Conservation (phyloP, 176 grass and related monocot genomes). For the Phoenix dactylifera region DNA sequence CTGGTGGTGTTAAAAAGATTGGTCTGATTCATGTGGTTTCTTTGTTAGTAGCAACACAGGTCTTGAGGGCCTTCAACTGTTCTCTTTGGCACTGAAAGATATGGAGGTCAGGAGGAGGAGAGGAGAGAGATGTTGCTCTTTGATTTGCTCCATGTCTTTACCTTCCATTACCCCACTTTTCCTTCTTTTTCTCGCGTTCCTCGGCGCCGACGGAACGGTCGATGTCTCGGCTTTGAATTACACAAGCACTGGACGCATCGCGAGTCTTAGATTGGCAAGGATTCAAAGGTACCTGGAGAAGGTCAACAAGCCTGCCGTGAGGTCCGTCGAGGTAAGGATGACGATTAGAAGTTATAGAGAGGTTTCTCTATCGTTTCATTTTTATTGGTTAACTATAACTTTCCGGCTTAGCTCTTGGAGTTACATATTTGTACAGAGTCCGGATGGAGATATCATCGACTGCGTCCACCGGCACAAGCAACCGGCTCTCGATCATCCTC, state of each 20-base stretch:
- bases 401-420: no score
- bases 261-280: conserved; percentile 40
- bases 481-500: conserved; percentile 62
- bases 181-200: conserved; percentile 14
- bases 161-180: conserved; percentile 10
- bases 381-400: no score
- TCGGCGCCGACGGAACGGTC: not conserved
- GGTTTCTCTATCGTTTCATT: no score
- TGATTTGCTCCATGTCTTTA: conserved; percentile 11
- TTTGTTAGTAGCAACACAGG: conserved; percentile 1
- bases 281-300: conserved; percentile 49
- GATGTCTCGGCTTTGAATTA: conserved; percentile 6
- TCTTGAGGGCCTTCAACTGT: not conserved
- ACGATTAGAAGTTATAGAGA: no score
- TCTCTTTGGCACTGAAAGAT: conserved; percentile 24
- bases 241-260: not conserved
- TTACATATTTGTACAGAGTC: conserved; percentile 24
- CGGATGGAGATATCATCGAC: conserved; percentile 82
- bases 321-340: conserved; percentile 43
- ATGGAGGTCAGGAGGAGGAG: conserved; percentile 16
- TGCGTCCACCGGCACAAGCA: conserved; percentile 64
- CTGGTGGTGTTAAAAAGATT: conserved; percentile 6
- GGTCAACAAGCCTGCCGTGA: conserved; percentile 53
- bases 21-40: conserved; percentile 18
- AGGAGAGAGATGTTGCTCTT: conserved; percentile 1